Evolutionary conservation across 2,329 filamentous ascomycete species (phyloP).

Genomic region (Rhinocladiella mackenziei): DNA sequence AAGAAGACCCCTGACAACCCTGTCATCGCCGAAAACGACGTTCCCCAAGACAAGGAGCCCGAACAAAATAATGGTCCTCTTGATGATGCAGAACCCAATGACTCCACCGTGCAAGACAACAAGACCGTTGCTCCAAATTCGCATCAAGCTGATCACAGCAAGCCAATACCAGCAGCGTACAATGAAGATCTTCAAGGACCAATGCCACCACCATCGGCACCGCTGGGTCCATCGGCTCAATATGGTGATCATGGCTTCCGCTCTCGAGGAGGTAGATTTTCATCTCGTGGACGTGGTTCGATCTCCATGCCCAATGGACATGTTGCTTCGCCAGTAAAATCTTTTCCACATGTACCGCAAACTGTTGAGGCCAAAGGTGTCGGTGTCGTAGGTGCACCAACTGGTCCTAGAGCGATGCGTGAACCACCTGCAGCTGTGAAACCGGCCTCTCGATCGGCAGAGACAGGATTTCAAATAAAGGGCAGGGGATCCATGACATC

Average conservation of each 20-base stretch:
- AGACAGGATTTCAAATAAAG: constrained; percentile 29
- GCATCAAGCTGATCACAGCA: constrained; percentile 21
- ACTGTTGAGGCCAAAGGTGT: constrained; percentile 47
- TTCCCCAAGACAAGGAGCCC: constrained; percentile 11
- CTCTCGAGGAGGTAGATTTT: constrained; percentile 41
- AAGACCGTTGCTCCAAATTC: constrained; percentile 4
- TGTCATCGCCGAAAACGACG: constrained; percentile 5
- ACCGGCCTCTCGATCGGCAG: constrained; percentile 20
- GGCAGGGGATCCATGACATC: constrained; percentile 26
- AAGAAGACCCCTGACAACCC: constrained; percentile 8
- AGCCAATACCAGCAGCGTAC: constrained; percentile 29
- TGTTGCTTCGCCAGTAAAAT: constrained; percentile 31
- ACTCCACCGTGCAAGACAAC: constrained; percentile 2
- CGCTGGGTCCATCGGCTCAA: constrained; percentile 34
- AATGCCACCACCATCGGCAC: constrained; percentile 32
- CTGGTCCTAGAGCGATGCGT: constrained; percentile 90
- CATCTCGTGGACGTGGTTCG: constrained; percentile 38
- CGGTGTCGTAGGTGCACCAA: constrained; percentile 70
- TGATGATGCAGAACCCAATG: constrained; percentile 7
- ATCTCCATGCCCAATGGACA: constrained; percentile 32
- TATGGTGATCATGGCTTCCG: constrained; percentile 26
- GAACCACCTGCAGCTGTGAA: constrained; percentile 23
- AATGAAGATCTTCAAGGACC: constrained; percentile 27
- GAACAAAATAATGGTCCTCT: constrained; percentile 8
- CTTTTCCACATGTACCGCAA: constrained; percentile 25